Conservation (phyloP, 306 rosid species). For the Quercus agrifolia region DNA sequence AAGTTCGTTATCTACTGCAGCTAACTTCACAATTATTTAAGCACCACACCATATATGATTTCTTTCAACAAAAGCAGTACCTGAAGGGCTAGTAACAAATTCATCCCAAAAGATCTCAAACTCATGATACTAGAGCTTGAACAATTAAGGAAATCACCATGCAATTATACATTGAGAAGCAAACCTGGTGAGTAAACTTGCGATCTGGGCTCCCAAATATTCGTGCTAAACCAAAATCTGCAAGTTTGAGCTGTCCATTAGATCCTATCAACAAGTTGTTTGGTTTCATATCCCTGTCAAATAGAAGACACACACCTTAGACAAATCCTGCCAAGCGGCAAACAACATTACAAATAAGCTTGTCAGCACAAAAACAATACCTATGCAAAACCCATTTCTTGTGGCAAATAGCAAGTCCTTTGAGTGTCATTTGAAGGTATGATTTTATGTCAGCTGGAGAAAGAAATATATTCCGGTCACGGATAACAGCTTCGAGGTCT, state of each 20-base stretch:
- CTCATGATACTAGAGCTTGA: neutral
- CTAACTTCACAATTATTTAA: neutral
- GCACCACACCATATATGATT: neutral
- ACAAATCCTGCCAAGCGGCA: conserved; percentile 14
- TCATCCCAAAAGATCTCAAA: conserved; percentile 7
- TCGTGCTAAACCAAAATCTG: conserved; percentile 97
- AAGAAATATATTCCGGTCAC: conserved; percentile 83
- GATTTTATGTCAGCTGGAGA: conserved; percentile 90
- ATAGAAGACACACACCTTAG: conserved; percentile 22
- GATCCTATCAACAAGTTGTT: conserved; percentile 93
- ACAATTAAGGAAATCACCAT: conserved; percentile 8
- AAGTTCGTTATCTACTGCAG: neutral
- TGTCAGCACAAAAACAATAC: conserved; percentile 29
- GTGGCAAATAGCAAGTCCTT: conserved; percentile 91
- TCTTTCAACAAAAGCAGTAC: conserved; percentile 1
- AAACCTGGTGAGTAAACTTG: conserved; percentile 93
- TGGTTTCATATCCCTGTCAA: conserved; percentile 96
- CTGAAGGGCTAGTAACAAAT: neutral
- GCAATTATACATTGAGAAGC: conserved; percentile 22
- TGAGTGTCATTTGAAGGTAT: conserved; percentile 86
- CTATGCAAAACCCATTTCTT: conserved; percentile 97
- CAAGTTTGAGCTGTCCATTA: conserved; percentile 93
- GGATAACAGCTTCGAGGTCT: conserved; percentile 95
- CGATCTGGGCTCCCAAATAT: conserved; percentile 97
- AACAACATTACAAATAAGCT: neutral